Evolutionary conservation across 371 early-diverging fungal species (phyloP), one percentile per base, ranked within the genome.

Genomic region (Mortierella sp.): DNA sequence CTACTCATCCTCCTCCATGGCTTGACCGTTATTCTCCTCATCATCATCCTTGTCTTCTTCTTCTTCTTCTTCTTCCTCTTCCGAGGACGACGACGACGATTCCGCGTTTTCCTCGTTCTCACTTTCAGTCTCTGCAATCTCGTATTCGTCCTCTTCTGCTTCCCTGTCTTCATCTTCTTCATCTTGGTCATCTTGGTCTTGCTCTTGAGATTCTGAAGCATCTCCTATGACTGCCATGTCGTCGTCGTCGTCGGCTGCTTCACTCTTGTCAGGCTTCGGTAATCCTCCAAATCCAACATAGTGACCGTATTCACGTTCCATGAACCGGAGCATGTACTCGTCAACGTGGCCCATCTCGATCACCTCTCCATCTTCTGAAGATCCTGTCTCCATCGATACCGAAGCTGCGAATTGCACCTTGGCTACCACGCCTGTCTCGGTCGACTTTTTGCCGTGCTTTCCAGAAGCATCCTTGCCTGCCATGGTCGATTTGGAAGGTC

Each of bases 281-380:
- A 86, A 44, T 25, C 88, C 85, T 25, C 87, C 88, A 79, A 89
- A 86, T 28, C 90, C 87, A 74, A 87, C 81, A 58, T 85, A 79
- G n/a, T 74, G 70, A 2, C 86, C 88, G 81, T 85, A 76, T 59
- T 89, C 86, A 29, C 82, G 64, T 54, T 90, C 88, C 81, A 84
- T 83, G 47, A 87, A 86, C 28, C 87, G 86, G 21, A 90, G 79
- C 87, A 90, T 90, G 62, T 90, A 91, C 63, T 89, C 85, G 60
- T 91, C 92, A 39, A 91, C 87, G 67, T 89, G 89, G 17, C 86
- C 89, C 28, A 86, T 78, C 29, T 82, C 78, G 10, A 80, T 63
- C 19, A 80, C 80, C 5, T 73, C 74, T 2, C 60, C 60, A 0
- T 73, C 80, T n/a, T 74, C 63, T 53, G 61, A 63, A 57, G 19